Evolutionary conservation across 1,284 basidiomycete genomes (phyloP).

Genomic region (Cystobasidium pallidum): DNA sequence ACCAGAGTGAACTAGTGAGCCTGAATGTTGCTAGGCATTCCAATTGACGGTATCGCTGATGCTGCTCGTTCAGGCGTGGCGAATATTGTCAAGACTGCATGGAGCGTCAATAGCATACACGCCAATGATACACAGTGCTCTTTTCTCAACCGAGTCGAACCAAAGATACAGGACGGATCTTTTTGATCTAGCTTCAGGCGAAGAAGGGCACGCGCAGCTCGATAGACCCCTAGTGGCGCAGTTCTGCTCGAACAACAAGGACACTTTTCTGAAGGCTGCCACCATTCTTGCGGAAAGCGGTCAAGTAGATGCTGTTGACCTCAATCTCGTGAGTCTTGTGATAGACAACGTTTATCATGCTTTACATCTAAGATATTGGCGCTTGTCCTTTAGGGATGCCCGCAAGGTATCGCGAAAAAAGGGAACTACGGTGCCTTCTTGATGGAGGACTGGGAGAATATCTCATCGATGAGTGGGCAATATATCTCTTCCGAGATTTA

Average conservation of each 20-base stretch:
- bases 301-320: slow-evolving; percentile 85
- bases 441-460: slow-evolving; percentile 91
- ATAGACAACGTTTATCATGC: not conserved
- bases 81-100: slow-evolving; percentile 82
- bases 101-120: slow-evolving; percentile 84
- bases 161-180: slow-evolving; percentile 65
- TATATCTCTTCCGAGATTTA: slow-evolving; percentile 43
- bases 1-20: slow-evolving; percentile 88
- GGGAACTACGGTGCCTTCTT: slow-evolving; percentile 89
- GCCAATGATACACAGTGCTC: slow-evolving; percentile 96
- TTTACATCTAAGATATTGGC: not conserved
- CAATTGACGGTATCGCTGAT: not conserved
- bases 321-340: slow-evolving; percentile 69
- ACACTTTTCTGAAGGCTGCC: slow-evolving; percentile 74
- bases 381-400: slow-evolving; percentile 70
- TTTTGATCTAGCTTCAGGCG: slow-evolving; percentile 70
- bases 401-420: slow-evolving; percentile 87
- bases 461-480: slow-evolving; percentile 72
- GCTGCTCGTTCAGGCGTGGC: slow-evolving; percentile 67
- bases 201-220: slow-evolving; percentile 66
- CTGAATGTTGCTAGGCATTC: not conserved
- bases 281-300: slow-evolving; percentile 61
- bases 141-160: slow-evolving; percentile 65
- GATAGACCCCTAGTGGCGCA: slow-evolving; percentile 87
- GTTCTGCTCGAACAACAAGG: slow-evolving; percentile 89